phyloP scores from a whole-genome alignment of 768 basidiomycete genomes.

The Mycena filopes region DNA sequence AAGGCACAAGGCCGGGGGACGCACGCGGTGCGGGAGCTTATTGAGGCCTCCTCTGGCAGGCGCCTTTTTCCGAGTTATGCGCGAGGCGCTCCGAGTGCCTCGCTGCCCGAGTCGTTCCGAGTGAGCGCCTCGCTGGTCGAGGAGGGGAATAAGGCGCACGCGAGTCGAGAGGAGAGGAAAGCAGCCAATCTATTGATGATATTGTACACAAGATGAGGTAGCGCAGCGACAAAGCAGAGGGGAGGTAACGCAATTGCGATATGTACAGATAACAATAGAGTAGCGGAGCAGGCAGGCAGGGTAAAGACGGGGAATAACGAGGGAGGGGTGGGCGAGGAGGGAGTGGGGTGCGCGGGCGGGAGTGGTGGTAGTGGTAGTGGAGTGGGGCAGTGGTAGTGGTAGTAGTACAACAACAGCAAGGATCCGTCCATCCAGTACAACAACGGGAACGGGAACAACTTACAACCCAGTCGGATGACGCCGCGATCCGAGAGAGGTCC shows the following conservation, averaged over 20 bases:
- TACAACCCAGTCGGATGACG: no score
- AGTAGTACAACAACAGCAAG: neutral
- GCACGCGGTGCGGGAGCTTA: conserved; percentile 10
- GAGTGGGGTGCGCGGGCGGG: neutral
- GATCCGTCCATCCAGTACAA: conserved; percentile 4
- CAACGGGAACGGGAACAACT: neutral
- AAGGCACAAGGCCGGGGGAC: neutral
- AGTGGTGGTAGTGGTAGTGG: neutral
- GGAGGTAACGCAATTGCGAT: neutral
- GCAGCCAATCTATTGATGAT: neutral
- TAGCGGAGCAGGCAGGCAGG: neutral
- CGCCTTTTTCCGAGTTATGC: no score
- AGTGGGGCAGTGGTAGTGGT: conserved; percentile 1
- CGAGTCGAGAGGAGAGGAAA: no score
- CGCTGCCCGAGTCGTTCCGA: no score
- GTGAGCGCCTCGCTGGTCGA: no score
- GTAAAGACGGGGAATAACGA: conserved; percentile 2
- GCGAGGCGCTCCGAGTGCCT: no score
- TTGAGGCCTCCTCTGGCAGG: neutral
- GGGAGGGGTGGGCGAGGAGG: neutral
- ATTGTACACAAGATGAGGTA: conserved; percentile 15
- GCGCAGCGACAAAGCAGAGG: neutral
- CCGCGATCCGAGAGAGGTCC: neutral
- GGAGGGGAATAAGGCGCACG: no score
- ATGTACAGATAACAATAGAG: conserved; percentile 16